Evolutionary conservation across 768 basidiomycete genomes (phyloP).

Genomic region (Kwoniella shandongensis): DNA sequence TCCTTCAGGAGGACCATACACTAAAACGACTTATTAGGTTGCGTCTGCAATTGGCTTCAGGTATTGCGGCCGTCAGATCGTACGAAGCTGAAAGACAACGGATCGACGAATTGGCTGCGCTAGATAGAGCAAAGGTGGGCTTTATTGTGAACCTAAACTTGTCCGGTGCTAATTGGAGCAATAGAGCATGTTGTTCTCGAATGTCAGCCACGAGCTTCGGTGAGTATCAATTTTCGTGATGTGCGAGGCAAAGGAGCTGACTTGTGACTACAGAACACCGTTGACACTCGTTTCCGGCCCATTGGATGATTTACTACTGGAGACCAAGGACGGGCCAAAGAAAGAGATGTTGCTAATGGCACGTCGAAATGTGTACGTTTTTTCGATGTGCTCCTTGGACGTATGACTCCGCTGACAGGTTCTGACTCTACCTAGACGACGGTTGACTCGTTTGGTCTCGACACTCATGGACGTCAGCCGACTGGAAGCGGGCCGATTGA

Average conservation of each 20-base stretch:
- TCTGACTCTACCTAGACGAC: conserved; percentile 1
- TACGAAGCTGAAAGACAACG: conserved; percentile 46
- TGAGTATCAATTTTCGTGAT: conserved; percentile 1
- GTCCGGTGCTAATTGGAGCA: neutral
- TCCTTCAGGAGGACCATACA: neutral
- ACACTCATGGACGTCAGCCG: conserved; percentile 55
- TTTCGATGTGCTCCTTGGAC: neutral
- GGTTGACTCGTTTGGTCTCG: conserved; percentile 51
- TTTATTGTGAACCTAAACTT: neutral
- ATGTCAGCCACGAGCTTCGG: conserved; percentile 34
- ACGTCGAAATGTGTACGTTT: conserved; percentile 40
- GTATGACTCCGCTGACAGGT: neutral
- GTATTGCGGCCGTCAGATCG: conserved; percentile 42
- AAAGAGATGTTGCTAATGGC: conserved; percentile 41
- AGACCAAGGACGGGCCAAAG: conserved; percentile 33
- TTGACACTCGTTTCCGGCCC: conserved; percentile 46
- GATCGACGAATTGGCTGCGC: conserved; percentile 40
- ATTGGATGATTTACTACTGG: conserved; percentile 42
- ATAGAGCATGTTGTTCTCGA: conserved; percentile 40
- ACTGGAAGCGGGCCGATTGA: conserved; percentile 50
- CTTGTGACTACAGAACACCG: conserved; percentile 23
- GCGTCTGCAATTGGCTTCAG: conserved; percentile 44
- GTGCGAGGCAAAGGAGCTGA: too few species aligned
- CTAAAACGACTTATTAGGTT: conserved; percentile 15
- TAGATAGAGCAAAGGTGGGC: conserved; percentile 42